Base-by-base conservation (phyloP, 768 basidiomycete genomes). In the Leccinum barrowsii region DNA sequence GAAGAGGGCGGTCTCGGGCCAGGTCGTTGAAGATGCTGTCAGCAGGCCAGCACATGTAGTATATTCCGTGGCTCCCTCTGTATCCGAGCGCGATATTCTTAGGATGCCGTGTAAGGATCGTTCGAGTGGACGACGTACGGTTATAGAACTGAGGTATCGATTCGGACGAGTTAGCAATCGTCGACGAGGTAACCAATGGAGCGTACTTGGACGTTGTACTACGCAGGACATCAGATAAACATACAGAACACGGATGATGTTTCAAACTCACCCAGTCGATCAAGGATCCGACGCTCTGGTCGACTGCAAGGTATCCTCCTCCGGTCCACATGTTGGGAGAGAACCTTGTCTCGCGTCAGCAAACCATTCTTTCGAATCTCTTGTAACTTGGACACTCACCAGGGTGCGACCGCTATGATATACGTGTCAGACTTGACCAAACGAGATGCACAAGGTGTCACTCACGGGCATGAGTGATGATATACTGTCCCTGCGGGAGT, bases 31-130 rank as follows among this genome's bases (percentile, higher is more conserved):
- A 7, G 86, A 89, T 1, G 78, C 68, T 4, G 75, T 82, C 50
- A 90, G 72, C 28, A 92, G 80, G 40, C 78, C 79, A 21, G 67
- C 52, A 67, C 87, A 89, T 28, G 84, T 85, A 6, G 83, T 84
- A 67, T 88, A 89, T 65, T 87, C 87, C 13, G 72, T 73, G 19
- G 74, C 63, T 44, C 85, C 86, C 78, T 87, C 86, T 87, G 68
- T 42, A 19, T 19, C 13, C 34, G 44, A 24, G 4, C 15, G 21
- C 21, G 22, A 11, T 47, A 4, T 21, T n/a, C 2, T 59, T 19
- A 63, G 42, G 1, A 47, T 15, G 17, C 40, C 42, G 30, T 6
- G 0, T 48, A 30, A 1, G 5, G 13, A 35, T 46, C 11, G 0
- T 19, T 5, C 2, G 21, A 13, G 3, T 6, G 2, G 28, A 48